Evolutionary conservation across 805 yeast species (phyloP).

Genomic region (Hyphopichia homilentoma): DNA sequence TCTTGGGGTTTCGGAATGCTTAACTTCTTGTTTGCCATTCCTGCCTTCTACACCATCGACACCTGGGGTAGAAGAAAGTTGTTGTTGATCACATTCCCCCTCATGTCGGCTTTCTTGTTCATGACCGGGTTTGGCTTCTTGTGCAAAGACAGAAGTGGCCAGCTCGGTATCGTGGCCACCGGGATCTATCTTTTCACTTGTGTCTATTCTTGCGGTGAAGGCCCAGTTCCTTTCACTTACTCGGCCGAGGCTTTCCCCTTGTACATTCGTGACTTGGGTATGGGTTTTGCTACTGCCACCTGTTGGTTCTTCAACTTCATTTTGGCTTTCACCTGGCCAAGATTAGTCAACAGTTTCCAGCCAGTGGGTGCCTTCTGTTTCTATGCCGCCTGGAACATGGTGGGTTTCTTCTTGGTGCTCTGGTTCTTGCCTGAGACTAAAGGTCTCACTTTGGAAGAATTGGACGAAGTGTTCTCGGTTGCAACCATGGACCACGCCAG

Average conservation of each 20-base stretch:
- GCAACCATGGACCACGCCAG: conserved; percentile 47
- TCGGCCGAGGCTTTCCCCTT: conserved; percentile 76
- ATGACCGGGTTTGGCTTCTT: conserved; percentile 66
- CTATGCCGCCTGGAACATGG: conserved; percentile 75
- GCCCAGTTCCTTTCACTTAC: conserved; percentile 82
- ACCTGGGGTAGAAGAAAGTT: conserved; percentile 62
- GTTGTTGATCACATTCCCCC: conserved; percentile 53
- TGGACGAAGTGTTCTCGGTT: conserved; percentile 61
- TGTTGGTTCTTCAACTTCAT: conserved; percentile 66
- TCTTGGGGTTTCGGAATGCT: conserved; percentile 79
- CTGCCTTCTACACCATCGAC: conserved; percentile 73
- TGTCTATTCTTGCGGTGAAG: conserved; percentile 75
- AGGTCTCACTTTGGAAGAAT: conserved; percentile 61
- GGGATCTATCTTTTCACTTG: conserved; percentile 69
- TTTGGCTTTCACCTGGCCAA: conserved; percentile 69
- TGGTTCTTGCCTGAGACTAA: conserved; percentile 50
- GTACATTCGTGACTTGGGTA: conserved; percentile 69
- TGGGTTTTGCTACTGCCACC: conserved; percentile 68
- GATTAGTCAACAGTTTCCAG: conserved; percentile 55
- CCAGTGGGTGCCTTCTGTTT: conserved; percentile 85
- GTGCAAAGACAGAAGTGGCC: conserved; percentile 43
- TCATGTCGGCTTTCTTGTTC: conserved; percentile 50
- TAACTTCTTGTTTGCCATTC: conserved; percentile 70
- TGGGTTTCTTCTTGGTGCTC: conserved; percentile 60
- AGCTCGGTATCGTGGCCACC: conserved; percentile 59